Conservation (phyloP, 176 grass and related monocot species). For the Juncus effusus region DNA sequence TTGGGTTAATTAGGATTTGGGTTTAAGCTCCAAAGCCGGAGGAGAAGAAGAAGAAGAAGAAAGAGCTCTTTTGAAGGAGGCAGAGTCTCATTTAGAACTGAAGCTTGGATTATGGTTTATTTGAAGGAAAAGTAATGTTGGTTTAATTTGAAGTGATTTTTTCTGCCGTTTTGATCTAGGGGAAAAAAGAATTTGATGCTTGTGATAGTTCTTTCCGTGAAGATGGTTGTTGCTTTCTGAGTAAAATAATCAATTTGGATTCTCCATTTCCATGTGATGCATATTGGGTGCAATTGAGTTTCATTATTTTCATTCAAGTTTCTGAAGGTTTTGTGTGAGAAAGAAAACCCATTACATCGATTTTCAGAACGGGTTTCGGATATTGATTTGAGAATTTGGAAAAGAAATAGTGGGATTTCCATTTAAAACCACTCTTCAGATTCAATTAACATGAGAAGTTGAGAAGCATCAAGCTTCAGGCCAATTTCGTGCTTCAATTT, state of each 20-base stretch:
- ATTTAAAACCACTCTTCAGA: neutral
- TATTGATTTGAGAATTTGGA: slow-evolving; percentile 18
- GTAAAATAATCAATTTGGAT: slow-evolving; percentile 11
- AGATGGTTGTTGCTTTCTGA: slow-evolving; percentile 5
- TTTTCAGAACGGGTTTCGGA: neutral
- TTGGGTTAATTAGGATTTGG: slow-evolving; percentile 9
- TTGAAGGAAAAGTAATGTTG: slow-evolving; percentile 7
- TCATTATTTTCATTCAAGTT: neutral
- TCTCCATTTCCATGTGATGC: slow-evolving; percentile 10
- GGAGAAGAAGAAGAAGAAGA: neutral
- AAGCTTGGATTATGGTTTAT: slow-evolving; percentile 19
- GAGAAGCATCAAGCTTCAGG: neutral
- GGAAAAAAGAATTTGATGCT: slow-evolving; percentile 25
- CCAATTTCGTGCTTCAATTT: slow-evolving; percentile 10
- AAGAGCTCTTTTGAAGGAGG: slow-evolving; percentile 15
- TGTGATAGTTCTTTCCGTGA: slow-evolving; percentile 10
- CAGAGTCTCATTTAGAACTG: slow-evolving; percentile 18
- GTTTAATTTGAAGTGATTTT: slow-evolving; percentile 2
- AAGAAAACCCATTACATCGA: neutral
- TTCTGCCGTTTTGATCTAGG: slow-evolving; percentile 1
- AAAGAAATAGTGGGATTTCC: slow-evolving; percentile 1
- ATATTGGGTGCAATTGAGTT: neutral
- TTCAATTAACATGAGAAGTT: neutral
- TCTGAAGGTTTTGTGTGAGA: neutral
- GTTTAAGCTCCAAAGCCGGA: slow-evolving; percentile 11